Base-by-base conservation (phyloP, 2,329 filamentous ascomycete genomes). In the Fusarium albidum region DNA sequence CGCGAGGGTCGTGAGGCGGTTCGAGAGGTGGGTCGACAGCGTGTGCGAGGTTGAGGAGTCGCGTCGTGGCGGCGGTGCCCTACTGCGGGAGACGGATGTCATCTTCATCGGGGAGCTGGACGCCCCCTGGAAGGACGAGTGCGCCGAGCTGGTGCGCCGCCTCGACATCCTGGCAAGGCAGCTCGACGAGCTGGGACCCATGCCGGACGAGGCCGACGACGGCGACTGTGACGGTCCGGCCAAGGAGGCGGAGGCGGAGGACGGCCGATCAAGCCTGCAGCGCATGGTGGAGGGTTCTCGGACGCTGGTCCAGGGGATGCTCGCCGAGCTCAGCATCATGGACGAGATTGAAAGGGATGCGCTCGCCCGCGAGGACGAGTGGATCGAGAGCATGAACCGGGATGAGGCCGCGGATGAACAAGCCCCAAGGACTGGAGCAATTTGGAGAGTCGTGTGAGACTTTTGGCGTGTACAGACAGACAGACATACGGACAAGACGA, bases 301-400 rank as follows among this genome's bases (percentile, higher is more conserved):
- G 17, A 66, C 64, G 13, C 69, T 89, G 37, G 77, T 88, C 11
- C 67, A 73, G 40, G 82, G 79, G 29, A 89, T 89, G 85, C 69
- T 86, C 37, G 75, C 74, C n/a, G 87, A 89, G 73, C 72, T 90
- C 57, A 70, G 70, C n/a, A 55, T 80, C 53, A 89, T 90, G 86
- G 78, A 78, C 49, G 77, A 80, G 63, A 82, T 90, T 49, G 84
- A 88, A 71, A 73, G 72, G 39, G 83, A 85, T 61, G 81, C 83
- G 5, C 70, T 84, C 45, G 73, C 71, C 39, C 75, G 79, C 37
- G 87, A 90, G 70, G 77, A 78, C 49, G 76, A 75, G 34, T 88
- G 86, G 83, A 82, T 89, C 35, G 76, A 77, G 68, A 72, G 66
- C 51, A 79, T 83, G 73, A 85, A 81, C 63, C 68, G 76, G 40